Base-by-base conservation (phyloP, 192 early-diverging fungal species). In the Coemansia sp. region DNA sequence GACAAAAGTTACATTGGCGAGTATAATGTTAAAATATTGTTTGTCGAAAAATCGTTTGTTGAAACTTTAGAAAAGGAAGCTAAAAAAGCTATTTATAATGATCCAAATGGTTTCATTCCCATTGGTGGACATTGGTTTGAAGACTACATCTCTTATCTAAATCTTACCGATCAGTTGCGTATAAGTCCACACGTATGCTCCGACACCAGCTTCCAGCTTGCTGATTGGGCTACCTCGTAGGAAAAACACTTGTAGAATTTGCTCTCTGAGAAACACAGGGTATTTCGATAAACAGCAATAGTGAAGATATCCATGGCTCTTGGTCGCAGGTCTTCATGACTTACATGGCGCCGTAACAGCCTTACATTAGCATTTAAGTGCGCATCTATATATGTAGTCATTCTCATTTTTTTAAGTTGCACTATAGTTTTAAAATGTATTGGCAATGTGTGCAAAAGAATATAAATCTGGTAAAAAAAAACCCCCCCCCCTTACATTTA, bases 391-490 rank as follows among this genome's bases (percentile, higher is more conserved):
- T 23, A 10, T 0, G 19, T 10, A 50, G 19, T 21, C 19, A 10
- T 3, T 21, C 0, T 23, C n/a, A 21, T 9, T 50, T 9, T 50
- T 21, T 23, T 10, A 50, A 7, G n/a, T 21, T 23, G 19, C 9
- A 21, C 19, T 16, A 37, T 26, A 42, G 40, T 37, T 65, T 62
- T 49, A 53, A 42, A 26, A 44, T 49, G 52, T 7, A 58, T 49
- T 23, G 47, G 47, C 19, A 50, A n/a, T 58, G 26, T 58, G 28
- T 58, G 55, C 55, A 58, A n/a, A 55, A n/a, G 30, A 33, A 53
- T 4, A 53, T 26, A 2, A 23, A 13, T 14, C 21, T 10, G 50
- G 8, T 7, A 9, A 3, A 9, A 26, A 66, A 52, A 23, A 7
- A 38, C n/a, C n/a, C n/a, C 1, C 23, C 23, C 23, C 23, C 1